Percentiles rank a stretch among this genome's conserved stretches.
Evolutionary conservation across 2,329 filamentous ascomycete species (phyloP).

Genomic region (Pseudopyricularia javanii): DNA sequence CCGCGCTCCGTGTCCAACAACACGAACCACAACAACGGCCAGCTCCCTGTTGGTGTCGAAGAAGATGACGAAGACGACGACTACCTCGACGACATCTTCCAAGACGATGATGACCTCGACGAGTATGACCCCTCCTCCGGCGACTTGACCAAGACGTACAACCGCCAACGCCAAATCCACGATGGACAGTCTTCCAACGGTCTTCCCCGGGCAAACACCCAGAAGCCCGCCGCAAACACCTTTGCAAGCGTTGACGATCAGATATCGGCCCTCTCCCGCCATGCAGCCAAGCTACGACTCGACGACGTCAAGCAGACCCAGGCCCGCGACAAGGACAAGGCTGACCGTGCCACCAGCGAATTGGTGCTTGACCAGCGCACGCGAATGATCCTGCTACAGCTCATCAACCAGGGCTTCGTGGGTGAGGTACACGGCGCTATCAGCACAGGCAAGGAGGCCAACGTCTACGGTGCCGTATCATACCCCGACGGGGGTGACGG

Average conservation of each 20-base stretch:
- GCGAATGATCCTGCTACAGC: conserved; percentile 87
- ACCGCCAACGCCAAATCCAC: conserved; percentile 60
- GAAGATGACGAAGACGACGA: conserved; percentile 24
- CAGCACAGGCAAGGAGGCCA: conserved; percentile 95
- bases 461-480: conserved; percentile 84
- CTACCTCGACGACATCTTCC: conserved; percentile 28
- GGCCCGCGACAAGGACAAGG: conserved; percentile 65
- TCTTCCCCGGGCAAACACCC: conserved; percentile 63
- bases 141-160: conserved; percentile 79
- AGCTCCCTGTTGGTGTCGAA: conserved; percentile 12
- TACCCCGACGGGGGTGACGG: conserved; percentile 39
- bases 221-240: conserved; percentile 71
- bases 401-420: conserved; percentile 85
- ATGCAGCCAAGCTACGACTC: conserved; percentile 76
- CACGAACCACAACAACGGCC: conserved; percentile 18
- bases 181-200: conserved; percentile 20
- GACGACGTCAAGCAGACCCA: conserved; percentile 48
- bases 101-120: conserved; percentile 36
- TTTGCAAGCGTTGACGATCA: conserved; percentile 75
- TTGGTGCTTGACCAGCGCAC: conserved; percentile 91
- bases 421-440: conserved; percentile 90
- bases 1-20: conserved; percentile 6
- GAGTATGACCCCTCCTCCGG: conserved; percentile 43
- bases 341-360: conserved; percentile 85
- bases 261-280: conserved; percentile 68